Conservation (phyloP, 2,329 filamentous ascomycete genomes). For the Claviceps fusiformis region DNA sequence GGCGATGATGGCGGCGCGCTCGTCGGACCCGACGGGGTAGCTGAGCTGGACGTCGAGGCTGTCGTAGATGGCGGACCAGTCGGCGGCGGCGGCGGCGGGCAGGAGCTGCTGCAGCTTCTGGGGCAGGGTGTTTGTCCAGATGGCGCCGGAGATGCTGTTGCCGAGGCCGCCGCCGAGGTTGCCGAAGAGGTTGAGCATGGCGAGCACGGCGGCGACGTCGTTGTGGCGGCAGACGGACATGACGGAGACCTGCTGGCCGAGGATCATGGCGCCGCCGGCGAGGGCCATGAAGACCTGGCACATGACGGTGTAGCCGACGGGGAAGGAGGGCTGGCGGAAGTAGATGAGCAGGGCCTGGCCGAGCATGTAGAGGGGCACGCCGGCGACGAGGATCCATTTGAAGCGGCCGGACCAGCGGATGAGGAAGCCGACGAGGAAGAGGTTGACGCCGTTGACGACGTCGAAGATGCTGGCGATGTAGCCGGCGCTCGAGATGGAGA, state of each 20-base stretch:
- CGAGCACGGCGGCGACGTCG: conserved; percentile 36
- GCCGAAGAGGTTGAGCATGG: conserved; percentile 30
- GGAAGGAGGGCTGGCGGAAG: conserved; percentile 23
- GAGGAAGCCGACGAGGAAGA: conserved; percentile 32
- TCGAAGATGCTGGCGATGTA: conserved; percentile 36
- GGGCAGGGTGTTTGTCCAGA: conserved; percentile 29
- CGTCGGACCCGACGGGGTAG: background rate
- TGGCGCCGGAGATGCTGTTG: conserved; percentile 26
- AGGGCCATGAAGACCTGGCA: conserved; percentile 41
- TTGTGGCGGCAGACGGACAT: conserved; percentile 41
- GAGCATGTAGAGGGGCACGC: conserved; percentile 39
- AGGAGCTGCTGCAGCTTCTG: conserved; percentile 1
- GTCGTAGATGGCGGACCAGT: background rate
- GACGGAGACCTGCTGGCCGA: conserved; percentile 43
- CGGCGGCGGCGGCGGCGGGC: background rate
- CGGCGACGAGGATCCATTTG: conserved; percentile 31
- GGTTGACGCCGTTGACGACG: conserved; percentile 36
- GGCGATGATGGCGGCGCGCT: background rate
- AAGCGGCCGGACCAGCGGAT: conserved; percentile 33
- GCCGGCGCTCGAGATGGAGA: conserved; percentile 27
- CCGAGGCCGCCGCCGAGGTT: conserved; percentile 32
- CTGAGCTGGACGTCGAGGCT: conserved; percentile 1
- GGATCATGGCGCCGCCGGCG: conserved; percentile 38
- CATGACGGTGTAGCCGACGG: conserved; percentile 34
- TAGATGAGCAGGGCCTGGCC: conserved; percentile 29